Evolutionary conservation across 805 yeast genomes (phyloP).

Genomic region (Saccharomycopsis selenospora): DNA sequence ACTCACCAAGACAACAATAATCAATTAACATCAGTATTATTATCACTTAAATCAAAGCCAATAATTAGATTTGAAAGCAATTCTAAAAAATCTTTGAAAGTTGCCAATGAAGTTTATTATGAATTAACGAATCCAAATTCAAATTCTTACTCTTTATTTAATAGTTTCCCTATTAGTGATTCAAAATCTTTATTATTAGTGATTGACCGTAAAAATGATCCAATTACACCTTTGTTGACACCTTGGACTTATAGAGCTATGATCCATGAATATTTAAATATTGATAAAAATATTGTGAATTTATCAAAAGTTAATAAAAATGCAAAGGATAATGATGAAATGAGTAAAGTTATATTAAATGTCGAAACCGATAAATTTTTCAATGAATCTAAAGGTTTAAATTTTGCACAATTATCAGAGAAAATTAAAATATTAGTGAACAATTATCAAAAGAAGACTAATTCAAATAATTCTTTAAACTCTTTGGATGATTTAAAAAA

Average conservation of each 20-base stretch:
- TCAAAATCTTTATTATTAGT: slow-evolving; percentile 67
- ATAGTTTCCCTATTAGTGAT: slow-evolving; percentile 51
- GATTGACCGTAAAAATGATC: slow-evolving; percentile 82
- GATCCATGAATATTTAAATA: slow-evolving; percentile 89
- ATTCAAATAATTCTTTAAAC: slow-evolving; percentile 45
- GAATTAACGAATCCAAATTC: slow-evolving; percentile 39
- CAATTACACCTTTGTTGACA: slow-evolving; percentile 81
- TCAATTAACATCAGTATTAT: slow-evolving; percentile 36
- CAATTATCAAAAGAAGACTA: slow-evolving; percentile 73
- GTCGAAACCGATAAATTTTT: slow-evolving; percentile 71
- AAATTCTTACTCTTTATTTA: slow-evolving; percentile 21
- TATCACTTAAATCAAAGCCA: slow-evolving; percentile 74
- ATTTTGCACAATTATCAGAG: slow-evolving; percentile 93
- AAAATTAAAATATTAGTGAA: slow-evolving; percentile 78
- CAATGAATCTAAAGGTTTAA: slow-evolving; percentile 72
- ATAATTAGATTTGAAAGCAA: slow-evolving; percentile 69
- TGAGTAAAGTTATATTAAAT: slow-evolving; percentile 57
- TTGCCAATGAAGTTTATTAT: slow-evolving; percentile 60
- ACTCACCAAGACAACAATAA: slow-evolving; percentile 23
- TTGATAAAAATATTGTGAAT: slow-evolving; percentile 72
- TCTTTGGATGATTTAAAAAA: slow-evolving; percentile 85
- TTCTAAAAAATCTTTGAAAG: slow-evolving; percentile 53
- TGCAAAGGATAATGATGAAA: slow-evolving; percentile 32
- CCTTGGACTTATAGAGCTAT: slow-evolving; percentile 99
- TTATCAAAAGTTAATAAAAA: slow-evolving; percentile 32